A percentile compares a stretch with the other conserved stretches of the same genome.
phyloP scores from a whole-genome alignment of 805 yeast genomes.

The Ogataea trehaloabstinens region DNA sequence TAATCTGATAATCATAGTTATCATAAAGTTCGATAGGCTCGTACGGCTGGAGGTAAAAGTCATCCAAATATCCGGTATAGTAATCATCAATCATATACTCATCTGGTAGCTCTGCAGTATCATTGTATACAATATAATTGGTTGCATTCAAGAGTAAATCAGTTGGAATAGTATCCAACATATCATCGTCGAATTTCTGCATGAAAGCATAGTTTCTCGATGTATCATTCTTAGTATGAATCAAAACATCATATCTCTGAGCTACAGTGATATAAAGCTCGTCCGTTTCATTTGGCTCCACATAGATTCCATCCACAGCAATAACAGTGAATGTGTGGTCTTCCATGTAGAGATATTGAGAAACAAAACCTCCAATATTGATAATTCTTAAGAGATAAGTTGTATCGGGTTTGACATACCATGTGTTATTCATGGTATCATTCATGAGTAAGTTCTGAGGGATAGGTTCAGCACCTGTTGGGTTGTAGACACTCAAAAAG shows the following conservation, averaged over 20 bases:
- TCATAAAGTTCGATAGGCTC: slow-evolving; percentile 52
- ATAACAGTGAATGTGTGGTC: slow-evolving; percentile 84
- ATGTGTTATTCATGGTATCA: slow-evolving; percentile 74
- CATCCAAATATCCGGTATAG: slow-evolving; percentile 59
- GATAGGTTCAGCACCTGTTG: slow-evolving; percentile 98
- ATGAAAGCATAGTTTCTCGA: slow-evolving; percentile 74
- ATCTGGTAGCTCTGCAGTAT: slow-evolving; percentile 40
- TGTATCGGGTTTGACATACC: slow-evolving; percentile 77
- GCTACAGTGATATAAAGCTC: slow-evolving; percentile 83
- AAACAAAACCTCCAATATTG: slow-evolving; percentile 88
- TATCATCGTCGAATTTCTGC: slow-evolving; percentile 74
- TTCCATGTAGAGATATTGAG: slow-evolving; percentile 86
- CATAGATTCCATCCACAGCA: slow-evolving; percentile 89
- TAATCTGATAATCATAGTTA: slow-evolving; percentile 67
- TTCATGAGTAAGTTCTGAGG: slow-evolving; percentile 81
- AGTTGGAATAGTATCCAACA: slow-evolving; percentile 75
- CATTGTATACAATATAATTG: slow-evolving; percentile 57
- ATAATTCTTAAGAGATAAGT: slow-evolving; percentile 80
- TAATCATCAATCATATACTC: slow-evolving; percentile 47
- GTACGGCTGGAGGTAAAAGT: slow-evolving; percentile 69
- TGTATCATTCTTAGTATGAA: slow-evolving; percentile 66
- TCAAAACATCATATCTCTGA: slow-evolving; percentile 82
- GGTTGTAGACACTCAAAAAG: slow-evolving; percentile 76
- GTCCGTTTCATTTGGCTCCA: slow-evolving; percentile 68
- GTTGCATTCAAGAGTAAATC: slow-evolving; percentile 72